A percentile compares a stretch with the other conserved stretches of the same genome.
phyloP scores from a whole-genome alignment of 2,329 filamentous ascomycete genomes.

The Allantophomopsis cytisporea region DNA sequence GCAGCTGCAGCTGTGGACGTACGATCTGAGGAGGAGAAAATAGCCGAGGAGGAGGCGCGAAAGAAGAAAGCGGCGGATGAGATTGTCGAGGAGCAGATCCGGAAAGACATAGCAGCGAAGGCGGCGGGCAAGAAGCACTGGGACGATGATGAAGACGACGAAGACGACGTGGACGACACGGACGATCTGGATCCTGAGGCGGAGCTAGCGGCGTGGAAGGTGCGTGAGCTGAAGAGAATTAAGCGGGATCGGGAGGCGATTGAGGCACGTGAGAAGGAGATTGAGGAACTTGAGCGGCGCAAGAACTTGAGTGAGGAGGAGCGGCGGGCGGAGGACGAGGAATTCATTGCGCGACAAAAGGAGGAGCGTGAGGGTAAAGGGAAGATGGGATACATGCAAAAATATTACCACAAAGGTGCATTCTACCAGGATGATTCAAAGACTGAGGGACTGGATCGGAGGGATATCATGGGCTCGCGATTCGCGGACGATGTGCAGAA shows the following conservation, averaged over 20 bases:
- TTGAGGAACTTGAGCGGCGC: conserved; percentile 78
- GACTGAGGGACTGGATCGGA: conserved; percentile 59
- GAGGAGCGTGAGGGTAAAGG: conserved; percentile 51
- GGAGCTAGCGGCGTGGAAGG: conserved; percentile 85
- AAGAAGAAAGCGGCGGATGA: conserved; percentile 62
- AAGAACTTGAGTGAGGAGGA: conserved; percentile 80
- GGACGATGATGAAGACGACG: conserved; percentile 59
- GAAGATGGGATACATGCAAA: conserved; percentile 80
- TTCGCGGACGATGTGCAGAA: conserved; percentile 77
- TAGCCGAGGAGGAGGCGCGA: conserved; percentile 43
- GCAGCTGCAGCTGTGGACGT: conserved; percentile 13
- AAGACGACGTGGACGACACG: conserved; percentile 73
- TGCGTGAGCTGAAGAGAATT: conserved; percentile 80
- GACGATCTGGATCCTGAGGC: conserved; percentile 79
- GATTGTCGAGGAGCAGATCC: conserved; percentile 79
- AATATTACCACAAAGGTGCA: conserved; percentile 92
- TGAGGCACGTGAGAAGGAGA: conserved; percentile 70
- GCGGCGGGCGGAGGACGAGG: conserved; percentile 71
- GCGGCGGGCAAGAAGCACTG: conserved; percentile 71
- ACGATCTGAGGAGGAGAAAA: conserved; percentile 25
- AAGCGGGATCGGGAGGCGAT: conserved; percentile 79
- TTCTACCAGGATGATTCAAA: conserved; percentile 81
- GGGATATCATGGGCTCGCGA: conserved; percentile 74
- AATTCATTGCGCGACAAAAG: conserved; percentile 35
- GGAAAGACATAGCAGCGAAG: conserved; percentile 63